Evolutionary conservation across 305 asterid genomes (phyloP).

Genomic region (Rubia balearica): DNA sequence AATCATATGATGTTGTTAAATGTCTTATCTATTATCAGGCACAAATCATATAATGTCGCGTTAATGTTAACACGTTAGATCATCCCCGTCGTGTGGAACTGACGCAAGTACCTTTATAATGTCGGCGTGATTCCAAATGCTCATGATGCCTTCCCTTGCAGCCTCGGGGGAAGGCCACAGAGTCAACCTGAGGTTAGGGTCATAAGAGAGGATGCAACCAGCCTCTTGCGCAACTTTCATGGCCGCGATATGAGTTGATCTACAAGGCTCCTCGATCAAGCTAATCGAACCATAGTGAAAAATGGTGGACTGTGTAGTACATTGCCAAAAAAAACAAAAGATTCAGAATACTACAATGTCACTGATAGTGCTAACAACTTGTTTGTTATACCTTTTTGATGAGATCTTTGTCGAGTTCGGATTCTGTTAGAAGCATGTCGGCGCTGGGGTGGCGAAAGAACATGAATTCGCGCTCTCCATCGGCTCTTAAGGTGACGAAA

Average conservation of each 20-base stretch:
- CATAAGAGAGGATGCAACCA: constrained; percentile 36
- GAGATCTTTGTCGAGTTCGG: constrained; percentile 57
- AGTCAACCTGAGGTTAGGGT: constrained; percentile 40
- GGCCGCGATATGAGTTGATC: constrained; percentile 44
- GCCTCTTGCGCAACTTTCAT: constrained; percentile 30
- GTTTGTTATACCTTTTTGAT: constrained; percentile 21
- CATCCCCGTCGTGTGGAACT: background rate
- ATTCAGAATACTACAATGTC: background rate
- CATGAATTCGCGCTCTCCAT: constrained; percentile 94
- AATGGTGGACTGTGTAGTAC: constrained; percentile 24
- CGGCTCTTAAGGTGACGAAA: constrained; percentile 69
- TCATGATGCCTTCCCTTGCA: constrained; percentile 38
- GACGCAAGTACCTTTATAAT: constrained; percentile 29
- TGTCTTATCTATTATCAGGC: no score
- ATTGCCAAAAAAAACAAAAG: background rate
- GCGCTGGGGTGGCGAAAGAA: constrained; percentile 91
- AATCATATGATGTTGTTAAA: no score
- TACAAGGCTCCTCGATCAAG: constrained; percentile 39
- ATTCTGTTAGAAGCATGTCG: constrained; percentile 71
- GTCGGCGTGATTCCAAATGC: constrained; percentile 45
- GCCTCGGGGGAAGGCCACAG: constrained; percentile 38
- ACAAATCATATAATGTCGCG: no score
- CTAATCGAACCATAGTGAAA: constrained; percentile 45
- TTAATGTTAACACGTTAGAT: no score
- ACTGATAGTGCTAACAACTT: background rate